Evolutionary conservation across 108 stramenopile species (phyloP).

Genomic region (Tribonema minus): DNA sequence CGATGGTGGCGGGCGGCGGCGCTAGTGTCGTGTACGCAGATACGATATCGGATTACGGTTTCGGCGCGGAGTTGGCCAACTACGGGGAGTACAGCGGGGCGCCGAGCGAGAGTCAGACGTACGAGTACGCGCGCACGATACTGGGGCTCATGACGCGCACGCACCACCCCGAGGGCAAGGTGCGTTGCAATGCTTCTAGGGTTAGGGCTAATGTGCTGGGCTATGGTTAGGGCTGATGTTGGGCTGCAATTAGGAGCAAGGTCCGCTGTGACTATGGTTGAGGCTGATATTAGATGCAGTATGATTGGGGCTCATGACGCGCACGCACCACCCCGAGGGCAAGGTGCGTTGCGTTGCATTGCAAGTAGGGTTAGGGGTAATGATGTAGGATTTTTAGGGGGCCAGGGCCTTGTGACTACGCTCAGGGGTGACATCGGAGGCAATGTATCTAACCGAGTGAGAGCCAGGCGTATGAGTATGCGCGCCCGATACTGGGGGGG

Average conservation of each 20-base stretch:
- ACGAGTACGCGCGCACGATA: constrained; percentile 80
- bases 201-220: no score
- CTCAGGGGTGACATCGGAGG: no score
- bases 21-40: constrained; percentile 86
- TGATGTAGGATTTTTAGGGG: no score
- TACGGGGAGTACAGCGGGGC: constrained; percentile 89
- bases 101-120: constrained; percentile 77
- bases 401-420: no score
- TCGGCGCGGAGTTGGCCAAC: constrained; percentile 73
- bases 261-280: no score
- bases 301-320: constrained; percentile 74
- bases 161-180: constrained; percentile 56
- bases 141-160: constrained; percentile 73
- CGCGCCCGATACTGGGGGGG: constrained; percentile 70
- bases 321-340: constrained; percentile 57
- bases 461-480: constrained; percentile 80
- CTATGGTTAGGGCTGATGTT: no score
- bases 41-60: constrained; percentile 81
- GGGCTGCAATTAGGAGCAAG: no score
- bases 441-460: no score
- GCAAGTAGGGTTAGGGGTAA: no score
- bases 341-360: constrained; percentile 12
- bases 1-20: constrained; percentile 90
- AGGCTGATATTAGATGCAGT: no score
- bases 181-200: background rate